These are phyloP conservation scores for Talaromyces nanjingensis DNA, from an alignment of 495 filamentous ascomycete genomes.

Conservation along the genomic window DNA sequence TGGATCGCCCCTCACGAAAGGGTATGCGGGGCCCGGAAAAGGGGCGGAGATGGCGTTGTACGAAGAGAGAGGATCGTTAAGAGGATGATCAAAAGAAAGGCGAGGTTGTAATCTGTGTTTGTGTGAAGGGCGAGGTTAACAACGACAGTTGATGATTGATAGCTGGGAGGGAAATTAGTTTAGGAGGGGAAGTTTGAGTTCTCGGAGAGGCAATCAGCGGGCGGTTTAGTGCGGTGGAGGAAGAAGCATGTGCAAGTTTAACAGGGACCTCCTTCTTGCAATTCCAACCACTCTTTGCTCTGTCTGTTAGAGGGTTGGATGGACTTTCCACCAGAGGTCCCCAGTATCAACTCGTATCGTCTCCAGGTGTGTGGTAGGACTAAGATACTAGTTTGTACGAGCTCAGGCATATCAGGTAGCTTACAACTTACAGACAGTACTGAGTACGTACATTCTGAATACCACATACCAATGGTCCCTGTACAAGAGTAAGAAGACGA, in stretches of 20 bases:
- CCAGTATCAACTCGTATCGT: too few relatives aligned
- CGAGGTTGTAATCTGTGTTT: background rate
- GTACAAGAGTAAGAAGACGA: background rate
- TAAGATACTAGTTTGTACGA: background rate
- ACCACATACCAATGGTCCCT: too few relatives aligned
- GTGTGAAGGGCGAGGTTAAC: background rate
- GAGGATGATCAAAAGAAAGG: background rate
- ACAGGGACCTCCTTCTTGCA: background rate
- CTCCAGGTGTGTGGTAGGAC: background rate
- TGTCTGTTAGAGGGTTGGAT: background rate
- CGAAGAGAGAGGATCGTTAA: background rate
- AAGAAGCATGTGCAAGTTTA: background rate
- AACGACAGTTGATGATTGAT: background rate
- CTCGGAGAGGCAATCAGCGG: background rate
- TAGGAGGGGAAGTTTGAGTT: background rate
- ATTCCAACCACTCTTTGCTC: background rate
- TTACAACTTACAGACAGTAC: background rate
- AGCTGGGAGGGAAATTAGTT: background rate
- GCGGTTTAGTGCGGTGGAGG: background rate
- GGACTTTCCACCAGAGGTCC: too few relatives aligned
- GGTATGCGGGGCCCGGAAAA: background rate
- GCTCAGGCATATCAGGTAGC: background rate
- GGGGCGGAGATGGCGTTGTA: slow-evolving; percentile 1
- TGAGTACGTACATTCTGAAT: too few relatives aligned
- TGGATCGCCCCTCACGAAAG: slow-evolving; percentile 7